Base-by-base conservation (phyloP, 768 basidiomycete species). In the Lactarius indigo region DNA sequence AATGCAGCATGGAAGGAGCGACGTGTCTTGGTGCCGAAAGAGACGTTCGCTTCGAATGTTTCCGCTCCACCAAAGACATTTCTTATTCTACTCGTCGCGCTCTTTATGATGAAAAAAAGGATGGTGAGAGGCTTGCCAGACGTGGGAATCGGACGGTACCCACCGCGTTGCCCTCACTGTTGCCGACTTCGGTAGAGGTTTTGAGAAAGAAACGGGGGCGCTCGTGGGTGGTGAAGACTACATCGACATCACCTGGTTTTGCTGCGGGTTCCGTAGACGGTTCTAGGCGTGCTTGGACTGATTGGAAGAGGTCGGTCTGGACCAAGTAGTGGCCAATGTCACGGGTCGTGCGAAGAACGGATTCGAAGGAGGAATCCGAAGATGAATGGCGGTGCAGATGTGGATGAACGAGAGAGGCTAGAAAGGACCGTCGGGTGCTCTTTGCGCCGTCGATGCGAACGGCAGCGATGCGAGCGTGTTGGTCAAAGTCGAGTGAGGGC, bases 61-160 rank as follows among this genome's bases (percentile, higher is more conserved):
- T 99, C 96, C 18, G 90, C 96, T 8, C 94, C 91, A 30, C 96
- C 96, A 71, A 98, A 90, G 5, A 90, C 84, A 76, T 98, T 98
- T 17, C 91, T 83, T 47, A 98, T 77, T 59, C 90, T 86, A 8
- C 85, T 94, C 6, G 89, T 92, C 47, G 89, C 84, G 63, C 88
- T 90, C 94, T 90, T 67, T 0, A 10, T 1, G 13, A 33, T 39
- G 20, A 41, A 60, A 57, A 63, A 61, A 31, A 18, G 28, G n/a
- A n/a, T n/a, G n/a, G 5, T n/a, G 18, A 57, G 44, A 54, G 57
- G 57, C 58, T 59, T 31, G 66, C 52, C 50, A 18, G 26, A 61
- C 10, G 52, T 26, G 63, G 15, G n/a, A 41, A 63, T 56, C 35
- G 28, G 0, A 61, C 7, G 33, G 20, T 20, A 84, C 92, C 74